phyloP scores from a whole-genome alignment of 805 yeast species.

The Candida succiphila region DNA sequence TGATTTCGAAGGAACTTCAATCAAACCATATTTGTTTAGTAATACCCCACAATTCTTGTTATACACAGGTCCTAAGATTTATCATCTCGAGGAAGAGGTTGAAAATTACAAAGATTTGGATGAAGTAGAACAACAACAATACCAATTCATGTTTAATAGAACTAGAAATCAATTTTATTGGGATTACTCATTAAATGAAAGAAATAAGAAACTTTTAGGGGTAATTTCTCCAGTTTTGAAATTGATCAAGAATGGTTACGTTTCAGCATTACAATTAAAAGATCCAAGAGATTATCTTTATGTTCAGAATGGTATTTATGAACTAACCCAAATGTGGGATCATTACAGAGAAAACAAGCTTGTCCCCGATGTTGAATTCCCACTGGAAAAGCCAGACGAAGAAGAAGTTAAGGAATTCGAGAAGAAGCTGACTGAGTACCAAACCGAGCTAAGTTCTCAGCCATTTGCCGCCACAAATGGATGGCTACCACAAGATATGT shows the following conservation, averaged over 20 bases:
- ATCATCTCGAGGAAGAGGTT: conserved; percentile 63
- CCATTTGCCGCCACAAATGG: conserved; percentile 91
- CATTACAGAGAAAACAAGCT: conserved; percentile 49
- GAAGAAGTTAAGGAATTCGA: conserved; percentile 51
- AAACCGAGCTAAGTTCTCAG: conserved; percentile 50
- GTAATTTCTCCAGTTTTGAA: conserved; percentile 79
- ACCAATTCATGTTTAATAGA: conserved; percentile 76
- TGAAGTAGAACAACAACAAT: conserved; percentile 69
- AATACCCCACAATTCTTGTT: conserved; percentile 76
- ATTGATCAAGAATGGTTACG: conserved; percentile 54
- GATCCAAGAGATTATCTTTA: conserved; percentile 49
- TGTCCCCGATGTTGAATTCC: conserved; percentile 42
- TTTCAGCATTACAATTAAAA: conserved; percentile 50
- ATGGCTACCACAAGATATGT: conserved; percentile 94
- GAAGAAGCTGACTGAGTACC: conserved; percentile 52
- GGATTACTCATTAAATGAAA: conserved; percentile 67
- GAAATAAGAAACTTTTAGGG: conserved; percentile 57
- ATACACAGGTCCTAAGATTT: conserved; percentile 83
- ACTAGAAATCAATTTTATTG: conserved; percentile 88
- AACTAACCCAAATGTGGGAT: conserved; percentile 61
- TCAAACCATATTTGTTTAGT: conserved; percentile 75
- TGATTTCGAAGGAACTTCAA: conserved; percentile 75
- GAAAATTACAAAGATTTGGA: conserved; percentile 58
- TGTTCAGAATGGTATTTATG: conserved; percentile 57
- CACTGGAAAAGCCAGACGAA: conserved; percentile 52